Conservation (phyloP, 176 grass and related monocot genomes). For the Musa troglodytarum region DNA sequence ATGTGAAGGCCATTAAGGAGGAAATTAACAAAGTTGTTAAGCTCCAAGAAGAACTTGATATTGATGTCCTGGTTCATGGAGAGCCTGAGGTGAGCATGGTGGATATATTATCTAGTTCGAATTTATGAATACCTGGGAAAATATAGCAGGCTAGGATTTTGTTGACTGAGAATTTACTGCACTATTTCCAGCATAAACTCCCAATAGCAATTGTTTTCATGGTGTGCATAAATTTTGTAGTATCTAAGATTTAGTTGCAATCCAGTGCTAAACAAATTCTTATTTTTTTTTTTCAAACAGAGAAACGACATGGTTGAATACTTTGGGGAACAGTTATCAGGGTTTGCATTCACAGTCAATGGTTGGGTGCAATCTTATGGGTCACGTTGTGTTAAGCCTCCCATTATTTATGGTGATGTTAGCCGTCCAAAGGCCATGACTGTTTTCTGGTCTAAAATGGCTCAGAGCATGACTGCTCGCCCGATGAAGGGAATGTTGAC, state of each 20-base stretch:
- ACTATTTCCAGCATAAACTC: background rate
- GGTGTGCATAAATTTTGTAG: background rate
- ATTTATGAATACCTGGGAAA: background rate
- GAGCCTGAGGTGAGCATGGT: constrained; percentile 64
- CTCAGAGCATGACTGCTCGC: constrained; percentile 82
- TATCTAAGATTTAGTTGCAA: background rate
- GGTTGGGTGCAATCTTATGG: constrained; percentile 96
- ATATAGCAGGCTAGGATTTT: background rate
- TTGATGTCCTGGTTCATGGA: constrained; percentile 86
- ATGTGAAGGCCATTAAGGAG: constrained; percentile 72
- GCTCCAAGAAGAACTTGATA: constrained; percentile 88
- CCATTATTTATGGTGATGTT: constrained; percentile 88
- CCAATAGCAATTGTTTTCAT: background rate
- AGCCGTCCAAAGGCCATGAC: constrained; percentile 92
- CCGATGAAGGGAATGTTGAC: constrained; percentile 99
- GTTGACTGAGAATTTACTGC: background rate
- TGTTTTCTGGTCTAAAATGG: constrained; percentile 71
- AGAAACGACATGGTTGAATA: constrained; percentile 99
- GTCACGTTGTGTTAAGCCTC: constrained; percentile 90
- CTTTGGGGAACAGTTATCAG: constrained; percentile 86
- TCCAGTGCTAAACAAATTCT: background rate
- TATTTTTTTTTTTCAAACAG: constrained; percentile 23
- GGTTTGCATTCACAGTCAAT: constrained; percentile 88
- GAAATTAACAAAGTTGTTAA: constrained; percentile 96
- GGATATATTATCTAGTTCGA: background rate